phyloP scores from a whole-genome alignment of 2,329 filamentous ascomycete genomes.

The Raffaelea deltoideospora region DNA sequence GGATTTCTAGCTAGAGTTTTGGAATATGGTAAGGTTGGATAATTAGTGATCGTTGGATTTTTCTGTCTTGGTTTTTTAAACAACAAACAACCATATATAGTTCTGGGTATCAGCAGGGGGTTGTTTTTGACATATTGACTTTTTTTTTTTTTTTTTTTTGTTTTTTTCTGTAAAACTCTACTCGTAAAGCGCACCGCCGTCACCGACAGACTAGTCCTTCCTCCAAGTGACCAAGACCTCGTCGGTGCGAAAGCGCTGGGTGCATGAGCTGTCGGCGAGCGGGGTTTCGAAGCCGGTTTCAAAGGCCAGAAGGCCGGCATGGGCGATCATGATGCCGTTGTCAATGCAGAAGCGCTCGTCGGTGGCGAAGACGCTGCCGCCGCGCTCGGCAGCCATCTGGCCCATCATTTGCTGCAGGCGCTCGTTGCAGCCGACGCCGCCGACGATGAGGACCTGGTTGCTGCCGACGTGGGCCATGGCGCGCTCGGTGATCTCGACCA shows the following conservation, averaged over 20 bases:
- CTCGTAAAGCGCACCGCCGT: no score
- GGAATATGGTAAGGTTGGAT: no score
- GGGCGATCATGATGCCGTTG: conserved; percentile 99
- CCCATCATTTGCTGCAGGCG: conserved; percentile 98
- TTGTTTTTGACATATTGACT: no score
- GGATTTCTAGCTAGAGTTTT: no score
- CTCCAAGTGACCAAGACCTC: conserved; percentile 65
- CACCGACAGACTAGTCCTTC: no score
- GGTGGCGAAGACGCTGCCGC: conserved; percentile 83
- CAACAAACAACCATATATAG: no score
- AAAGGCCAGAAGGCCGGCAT: conserved; percentile 79
- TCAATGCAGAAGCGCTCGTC: conserved; percentile 98
- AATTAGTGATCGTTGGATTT: no score
- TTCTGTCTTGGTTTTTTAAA: no score
- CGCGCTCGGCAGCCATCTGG: conserved; percentile 75
- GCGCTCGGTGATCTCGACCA: conserved; percentile 95
- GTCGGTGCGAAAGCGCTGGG: conserved; percentile 69
- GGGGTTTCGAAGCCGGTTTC: conserved; percentile 64
- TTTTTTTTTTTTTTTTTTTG: neutral
- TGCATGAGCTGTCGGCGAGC: conserved; percentile 70
- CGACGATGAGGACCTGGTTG: conserved; percentile 82
- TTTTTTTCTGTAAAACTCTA: neutral
- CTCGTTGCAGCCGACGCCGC: conserved; percentile 91
- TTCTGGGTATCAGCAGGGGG: no score
- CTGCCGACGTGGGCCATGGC: conserved; percentile 97